These are phyloP conservation scores for Cenchrus fungigraminus DNA, from an alignment of 176 grass and related monocot species.

Conservation along the genomic window DNA sequence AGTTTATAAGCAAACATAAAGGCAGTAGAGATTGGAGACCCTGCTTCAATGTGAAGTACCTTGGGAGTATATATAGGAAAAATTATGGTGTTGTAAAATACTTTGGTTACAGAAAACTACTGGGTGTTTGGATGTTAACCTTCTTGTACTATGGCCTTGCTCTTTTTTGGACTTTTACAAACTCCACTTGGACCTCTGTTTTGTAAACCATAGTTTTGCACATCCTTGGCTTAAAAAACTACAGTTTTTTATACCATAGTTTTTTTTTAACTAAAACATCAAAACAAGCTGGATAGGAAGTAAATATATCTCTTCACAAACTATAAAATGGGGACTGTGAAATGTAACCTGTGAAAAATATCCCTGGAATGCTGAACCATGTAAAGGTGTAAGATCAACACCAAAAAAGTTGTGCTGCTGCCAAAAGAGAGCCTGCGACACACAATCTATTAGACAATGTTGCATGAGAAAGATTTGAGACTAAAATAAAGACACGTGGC, in stretches of 20 bases:
- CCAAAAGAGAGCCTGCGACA: slow-evolving; percentile 92
- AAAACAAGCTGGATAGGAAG: background rate
- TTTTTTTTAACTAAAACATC: background rate
- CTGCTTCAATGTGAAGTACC: background rate
- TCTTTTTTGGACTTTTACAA: background rate
- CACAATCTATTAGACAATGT: slow-evolving; percentile 32
- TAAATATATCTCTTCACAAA: background rate
- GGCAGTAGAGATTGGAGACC: background rate
- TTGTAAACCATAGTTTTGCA: background rate
- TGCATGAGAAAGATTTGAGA: slow-evolving; percentile 5
- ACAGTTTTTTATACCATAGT: background rate
- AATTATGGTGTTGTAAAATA: background rate
- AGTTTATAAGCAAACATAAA: slow-evolving; percentile 8
- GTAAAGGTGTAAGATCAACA: slow-evolving; percentile 96
- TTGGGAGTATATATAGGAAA: background rate
- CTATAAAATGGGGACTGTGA: background rate
- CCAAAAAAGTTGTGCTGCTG: slow-evolving; percentile 98
- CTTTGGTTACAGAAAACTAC: background rate
- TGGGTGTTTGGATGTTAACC: background rate
- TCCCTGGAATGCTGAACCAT: slow-evolving; percentile 88
- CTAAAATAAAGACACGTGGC: slow-evolving; percentile 25
- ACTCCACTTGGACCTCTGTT: background rate
- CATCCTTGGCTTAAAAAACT: no score
- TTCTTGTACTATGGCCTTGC: background rate
- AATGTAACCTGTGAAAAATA: slow-evolving; percentile 91